These are phyloP conservation scores for Wallacemonas sp. DNA, from an alignment of 208 protist genomes.

Conservation along the genomic window DNA sequence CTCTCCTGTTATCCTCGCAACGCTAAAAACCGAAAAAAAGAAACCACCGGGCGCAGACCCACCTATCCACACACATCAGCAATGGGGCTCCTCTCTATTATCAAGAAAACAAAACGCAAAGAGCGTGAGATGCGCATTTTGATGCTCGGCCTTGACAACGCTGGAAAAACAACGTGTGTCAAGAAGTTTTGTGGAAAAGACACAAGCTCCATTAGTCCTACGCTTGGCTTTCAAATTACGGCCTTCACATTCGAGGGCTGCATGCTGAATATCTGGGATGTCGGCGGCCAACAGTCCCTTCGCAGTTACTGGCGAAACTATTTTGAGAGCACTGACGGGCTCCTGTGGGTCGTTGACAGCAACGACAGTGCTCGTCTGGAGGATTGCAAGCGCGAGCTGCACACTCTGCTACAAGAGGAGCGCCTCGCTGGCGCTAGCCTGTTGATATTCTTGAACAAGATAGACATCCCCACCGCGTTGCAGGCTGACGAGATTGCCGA, in stretches of 20 bases:
- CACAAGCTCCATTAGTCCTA: constrained; percentile 97
- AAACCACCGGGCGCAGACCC: too few relatives aligned
- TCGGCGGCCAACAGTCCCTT: constrained; percentile 99
- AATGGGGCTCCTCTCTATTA: constrained; percentile 98
- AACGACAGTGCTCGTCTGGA: constrained; percentile 89
- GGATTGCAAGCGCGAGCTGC: constrained; percentile 95
- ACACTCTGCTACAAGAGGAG: constrained; percentile 94
- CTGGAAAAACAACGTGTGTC: constrained; percentile 99
- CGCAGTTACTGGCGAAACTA: constrained; percentile 98
- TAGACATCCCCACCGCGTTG: constrained; percentile 94
- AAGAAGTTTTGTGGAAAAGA: constrained; percentile 99
- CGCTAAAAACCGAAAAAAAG: background rate
- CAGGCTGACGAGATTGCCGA: constrained; percentile 60
- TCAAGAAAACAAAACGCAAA: constrained; percentile 98
- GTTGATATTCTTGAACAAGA: constrained; percentile 99
- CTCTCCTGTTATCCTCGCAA: constrained; percentile 19
- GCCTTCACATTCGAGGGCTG: constrained; percentile 96
- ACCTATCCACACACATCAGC: too few relatives aligned
- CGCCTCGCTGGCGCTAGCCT: constrained; percentile 97
- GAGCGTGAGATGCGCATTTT: constrained; percentile 99
- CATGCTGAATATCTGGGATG: constrained; percentile 99
- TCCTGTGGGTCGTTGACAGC: constrained; percentile 98
- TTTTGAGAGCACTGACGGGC: constrained; percentile 95
- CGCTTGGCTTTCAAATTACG: constrained; percentile 99
- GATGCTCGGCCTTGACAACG: constrained; percentile 96